Evolutionary conservation across 163 green algal genomes (phyloP).

Genomic region (Scenedesmus sp.): DNA sequence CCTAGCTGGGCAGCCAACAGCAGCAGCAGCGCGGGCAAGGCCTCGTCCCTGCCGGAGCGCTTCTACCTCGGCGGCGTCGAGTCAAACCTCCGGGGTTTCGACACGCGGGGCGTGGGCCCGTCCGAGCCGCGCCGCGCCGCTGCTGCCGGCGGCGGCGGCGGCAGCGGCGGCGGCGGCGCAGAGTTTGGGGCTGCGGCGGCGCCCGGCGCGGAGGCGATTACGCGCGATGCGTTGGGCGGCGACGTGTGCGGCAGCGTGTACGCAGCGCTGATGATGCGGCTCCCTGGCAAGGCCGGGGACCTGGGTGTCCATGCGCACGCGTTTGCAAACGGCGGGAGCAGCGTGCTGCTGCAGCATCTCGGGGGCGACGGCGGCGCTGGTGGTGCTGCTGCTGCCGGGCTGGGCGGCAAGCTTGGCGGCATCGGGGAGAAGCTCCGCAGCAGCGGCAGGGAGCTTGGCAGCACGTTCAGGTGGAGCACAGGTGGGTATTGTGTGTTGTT

Average conservation of each 20-base stretch:
- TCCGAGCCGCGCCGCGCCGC: slow-evolving; percentile 58
- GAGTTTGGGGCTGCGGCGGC: not conserved
- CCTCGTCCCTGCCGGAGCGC: slow-evolving; percentile 73
- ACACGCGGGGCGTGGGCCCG: slow-evolving; percentile 68
- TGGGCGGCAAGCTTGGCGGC: not conserved
- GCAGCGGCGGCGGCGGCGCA: slow-evolving; percentile 1
- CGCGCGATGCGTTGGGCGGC: slow-evolving; percentile 72
- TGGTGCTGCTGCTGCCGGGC: not conserved
- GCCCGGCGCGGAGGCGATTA: not conserved
- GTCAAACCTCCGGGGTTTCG: slow-evolving; percentile 75
- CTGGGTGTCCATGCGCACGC: slow-evolving; percentile 61
- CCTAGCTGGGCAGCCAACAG: not conserved
- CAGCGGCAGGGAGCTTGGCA: not conserved
- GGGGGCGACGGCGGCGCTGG: not conserved
- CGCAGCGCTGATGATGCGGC: slow-evolving; percentile 57
- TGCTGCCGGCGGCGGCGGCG: not conserved
- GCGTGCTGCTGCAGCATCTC: slow-evolving; percentile 51
- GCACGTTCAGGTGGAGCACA: slow-evolving; percentile 44
- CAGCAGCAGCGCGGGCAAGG: slow-evolving; percentile 10
- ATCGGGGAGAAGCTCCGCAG: not conserved
- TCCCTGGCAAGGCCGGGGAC: slow-evolving; percentile 45
- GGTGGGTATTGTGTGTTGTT: slow-evolving; percentile 21
- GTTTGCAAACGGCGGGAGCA: slow-evolving; percentile 77
- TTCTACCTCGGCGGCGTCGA: slow-evolving; percentile 84
- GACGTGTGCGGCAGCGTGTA: slow-evolving; percentile 68